Evolutionary conservation across 73 alveolate genomes (phyloP).

Genomic region (Symbiodinium natans): DNA sequence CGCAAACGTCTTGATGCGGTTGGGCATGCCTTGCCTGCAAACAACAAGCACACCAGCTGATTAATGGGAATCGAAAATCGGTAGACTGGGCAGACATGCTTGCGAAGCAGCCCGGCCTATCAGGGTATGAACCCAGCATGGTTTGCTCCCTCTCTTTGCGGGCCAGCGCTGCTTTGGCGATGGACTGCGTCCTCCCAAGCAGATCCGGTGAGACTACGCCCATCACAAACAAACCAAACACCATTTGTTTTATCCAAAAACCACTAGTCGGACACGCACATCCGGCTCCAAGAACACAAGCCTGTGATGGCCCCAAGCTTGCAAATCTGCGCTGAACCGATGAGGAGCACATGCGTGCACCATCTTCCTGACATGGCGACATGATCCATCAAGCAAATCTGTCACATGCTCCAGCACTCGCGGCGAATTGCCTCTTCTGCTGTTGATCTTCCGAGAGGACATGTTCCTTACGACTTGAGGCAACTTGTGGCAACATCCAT

Average conservation of each 20-base stretch:
- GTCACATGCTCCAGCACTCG: too few relatives aligned
- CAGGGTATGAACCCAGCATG: constrained; percentile 42
- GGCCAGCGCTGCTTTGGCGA: constrained; percentile 10
- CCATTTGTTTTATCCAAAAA: too few relatives aligned
- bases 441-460: too few relatives aligned
- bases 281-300: too few relatives aligned
- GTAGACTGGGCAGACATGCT: background rate
- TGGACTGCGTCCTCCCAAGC: constrained; percentile 32
- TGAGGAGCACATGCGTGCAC: background rate
- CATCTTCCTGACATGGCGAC: background rate
- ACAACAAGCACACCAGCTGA: background rate
- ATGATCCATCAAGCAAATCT: background rate
- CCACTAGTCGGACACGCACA: too few relatives aligned
- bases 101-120: background rate
- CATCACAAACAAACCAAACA: too few relatives aligned
- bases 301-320: constrained; percentile 78
- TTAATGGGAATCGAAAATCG: too few relatives aligned
- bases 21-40: background rate
- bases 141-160: constrained; percentile 62
- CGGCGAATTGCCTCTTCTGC: too few relatives aligned
- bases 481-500: too few relatives aligned
- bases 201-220: too few relatives aligned
- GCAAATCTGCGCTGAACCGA: constrained; percentile 63
- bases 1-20: background rate
- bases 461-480: too few relatives aligned